Evolutionary conservation across 306 rosid genomes (phyloP).

Genomic region (Trifolium repens): DNA sequence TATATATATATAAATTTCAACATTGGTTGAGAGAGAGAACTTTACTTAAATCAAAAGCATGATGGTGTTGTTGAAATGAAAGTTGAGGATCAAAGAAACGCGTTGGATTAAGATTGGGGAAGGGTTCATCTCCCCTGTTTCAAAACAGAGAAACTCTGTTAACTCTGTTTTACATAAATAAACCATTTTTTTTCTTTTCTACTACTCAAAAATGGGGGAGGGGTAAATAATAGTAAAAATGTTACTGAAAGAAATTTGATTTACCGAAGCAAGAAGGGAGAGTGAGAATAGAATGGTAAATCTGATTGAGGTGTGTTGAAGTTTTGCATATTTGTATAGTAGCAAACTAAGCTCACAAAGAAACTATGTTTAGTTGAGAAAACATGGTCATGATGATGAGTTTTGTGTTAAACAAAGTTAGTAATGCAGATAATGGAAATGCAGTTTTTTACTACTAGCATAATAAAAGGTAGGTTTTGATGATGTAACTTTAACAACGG

Average conservation of each 20-base stretch:
- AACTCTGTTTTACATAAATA: slow-evolving; percentile 30
- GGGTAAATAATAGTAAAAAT: neutral
- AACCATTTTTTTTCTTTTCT: neutral
- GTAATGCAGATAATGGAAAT: no score
- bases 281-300: slow-evolving; percentile 58
- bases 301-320: slow-evolving; percentile 55
- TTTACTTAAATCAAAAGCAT: slow-evolving; percentile 86
- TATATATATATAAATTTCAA: no score
- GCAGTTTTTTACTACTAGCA: no score
- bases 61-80: slow-evolving; percentile 65
- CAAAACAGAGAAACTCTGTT: slow-evolving; percentile 41
- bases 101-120: slow-evolving; percentile 46
- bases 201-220: neutral
- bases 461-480: no score
- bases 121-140: slow-evolving; percentile 73
- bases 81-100: slow-evolving; percentile 73
- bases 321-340: slow-evolving; percentile 61
- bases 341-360: neutral
- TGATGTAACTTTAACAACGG: no score
- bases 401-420: no score
- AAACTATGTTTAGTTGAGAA: slow-evolving; percentile 5
- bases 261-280: slow-evolving; percentile 64
- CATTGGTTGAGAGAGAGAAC: slow-evolving; percentile 28
- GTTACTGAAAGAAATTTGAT: neutral
- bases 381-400: slow-evolving; percentile 7